Conservation (phyloP, 257 asterid genomes). For the Solanum bukasovii region DNA sequence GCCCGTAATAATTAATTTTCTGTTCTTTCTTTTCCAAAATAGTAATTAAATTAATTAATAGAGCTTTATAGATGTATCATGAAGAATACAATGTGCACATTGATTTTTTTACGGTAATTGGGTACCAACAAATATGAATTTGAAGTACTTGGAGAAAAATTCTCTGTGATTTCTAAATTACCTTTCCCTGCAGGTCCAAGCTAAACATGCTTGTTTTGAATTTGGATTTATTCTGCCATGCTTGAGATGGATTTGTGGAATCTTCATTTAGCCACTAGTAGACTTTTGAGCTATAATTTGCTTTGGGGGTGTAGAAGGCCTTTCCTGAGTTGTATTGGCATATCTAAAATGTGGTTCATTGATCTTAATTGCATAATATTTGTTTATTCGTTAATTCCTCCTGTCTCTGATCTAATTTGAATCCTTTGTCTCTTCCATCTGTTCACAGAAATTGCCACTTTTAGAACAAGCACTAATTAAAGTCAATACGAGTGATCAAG, state of each 20-base stretch:
- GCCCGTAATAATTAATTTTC: neutral
- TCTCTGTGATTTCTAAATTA: too few species aligned
- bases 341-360: too few species aligned
- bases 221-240: neutral
- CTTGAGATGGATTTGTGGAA: neutral
- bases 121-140: neutral
- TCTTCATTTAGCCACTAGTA: neutral
- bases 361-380: too few species aligned
- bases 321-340: neutral
- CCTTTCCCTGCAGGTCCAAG: neutral
- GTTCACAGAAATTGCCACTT: conserved; percentile 38
- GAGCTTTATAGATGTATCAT: neutral
- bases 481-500: conserved; percentile 54
- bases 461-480: conserved; percentile 48
- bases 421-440: neutral
- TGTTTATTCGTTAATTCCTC: neutral
- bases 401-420: neutral
- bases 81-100: neutral
- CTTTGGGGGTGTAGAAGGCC: neutral
- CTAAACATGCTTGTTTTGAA: neutral
- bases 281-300: neutral
- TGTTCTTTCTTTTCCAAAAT: neutral
- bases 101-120: neutral
- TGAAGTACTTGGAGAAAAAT: neutral
- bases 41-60: neutral